These are phyloP conservation scores for Mrakia gelida DNA, from an alignment of 768 basidiomycete species.

Conservation along the genomic window DNA sequence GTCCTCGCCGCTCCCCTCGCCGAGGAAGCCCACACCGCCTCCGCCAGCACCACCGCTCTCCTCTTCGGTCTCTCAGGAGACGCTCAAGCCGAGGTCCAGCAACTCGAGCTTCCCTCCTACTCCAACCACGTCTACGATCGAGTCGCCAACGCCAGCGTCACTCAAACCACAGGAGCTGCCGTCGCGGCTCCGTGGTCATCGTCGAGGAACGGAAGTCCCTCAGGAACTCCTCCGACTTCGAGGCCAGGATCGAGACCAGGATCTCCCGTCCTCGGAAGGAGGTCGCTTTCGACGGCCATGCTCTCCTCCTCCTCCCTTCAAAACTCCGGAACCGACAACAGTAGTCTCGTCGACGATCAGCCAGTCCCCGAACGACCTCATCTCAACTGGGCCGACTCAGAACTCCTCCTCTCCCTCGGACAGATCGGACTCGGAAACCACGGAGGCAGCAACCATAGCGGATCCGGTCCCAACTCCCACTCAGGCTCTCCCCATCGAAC, in stretches of 20 bases:
- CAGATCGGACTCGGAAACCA: constrained; percentile 34
- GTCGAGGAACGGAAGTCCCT: constrained; percentile 17
- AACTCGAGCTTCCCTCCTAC: constrained; percentile 80
- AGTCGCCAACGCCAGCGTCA: constrained; percentile 51
- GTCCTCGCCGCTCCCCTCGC: constrained; percentile 70
- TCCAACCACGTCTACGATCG: constrained; percentile 83
- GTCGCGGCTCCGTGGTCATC: constrained; percentile 26
- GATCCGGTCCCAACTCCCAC: constrained; percentile 30
- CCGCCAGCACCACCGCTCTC: constrained; percentile 69
- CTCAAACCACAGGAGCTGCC: constrained; percentile 6
- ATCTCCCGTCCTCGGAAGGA: constrained; percentile 34
- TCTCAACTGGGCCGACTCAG: constrained; percentile 75
- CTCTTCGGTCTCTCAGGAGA: constrained; percentile 52
- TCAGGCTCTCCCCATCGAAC: constrained; percentile 37
- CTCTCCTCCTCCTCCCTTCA: constrained; percentile 1
- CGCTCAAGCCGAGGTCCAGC: constrained; percentile 53
- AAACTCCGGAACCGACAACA: background rate
- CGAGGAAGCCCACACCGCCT: constrained; percentile 67
- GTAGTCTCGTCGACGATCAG: constrained; percentile 17
- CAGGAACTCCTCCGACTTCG: constrained; percentile 38
- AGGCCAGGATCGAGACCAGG: constrained; percentile 37
- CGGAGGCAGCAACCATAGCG: background rate
- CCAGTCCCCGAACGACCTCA: constrained; percentile 42
- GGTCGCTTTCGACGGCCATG: constrained; percentile 29
- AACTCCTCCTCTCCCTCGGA: constrained; percentile 66